phyloP scores from a whole-genome alignment of 169 alveolate genomes.

The Plasmodium yoelii region DNA sequence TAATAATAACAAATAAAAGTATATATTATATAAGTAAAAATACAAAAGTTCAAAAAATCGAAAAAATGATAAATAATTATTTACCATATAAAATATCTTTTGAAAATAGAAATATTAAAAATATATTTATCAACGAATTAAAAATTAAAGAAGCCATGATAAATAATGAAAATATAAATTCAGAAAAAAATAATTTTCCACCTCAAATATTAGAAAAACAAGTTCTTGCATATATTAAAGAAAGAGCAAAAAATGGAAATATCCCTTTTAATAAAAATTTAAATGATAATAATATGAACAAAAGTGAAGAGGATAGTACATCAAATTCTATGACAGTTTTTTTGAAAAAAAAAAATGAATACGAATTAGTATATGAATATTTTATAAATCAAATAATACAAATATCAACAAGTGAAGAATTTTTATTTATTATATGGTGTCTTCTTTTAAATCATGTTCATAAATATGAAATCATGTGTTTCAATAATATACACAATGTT shows the following conservation, averaged over 20 bases:
- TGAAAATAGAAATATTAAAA: constrained; percentile 49
- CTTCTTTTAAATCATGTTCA: constrained; percentile 49
- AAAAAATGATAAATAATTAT: constrained; percentile 66
- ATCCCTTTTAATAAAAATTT: neutral
- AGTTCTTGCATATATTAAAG: no score
- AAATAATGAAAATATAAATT: neutral
- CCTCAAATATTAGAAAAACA: no score
- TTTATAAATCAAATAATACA: constrained; percentile 42
- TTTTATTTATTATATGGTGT: constrained; percentile 57
- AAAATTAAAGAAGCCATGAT: constrained; percentile 1
- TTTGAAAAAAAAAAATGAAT: constrained; percentile 15
- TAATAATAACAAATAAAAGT: constrained; percentile 43
- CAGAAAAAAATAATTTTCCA: neutral
- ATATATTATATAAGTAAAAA: constrained; percentile 65
- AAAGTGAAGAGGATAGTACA: neutral
- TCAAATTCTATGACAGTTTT: neutral
- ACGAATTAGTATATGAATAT: constrained; percentile 36
- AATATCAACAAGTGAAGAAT: constrained; percentile 43
- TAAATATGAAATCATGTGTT: constrained; percentile 43
- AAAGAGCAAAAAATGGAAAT: no score
- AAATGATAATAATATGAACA: neutral
- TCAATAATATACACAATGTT: constrained; percentile 13
- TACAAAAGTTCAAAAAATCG: constrained; percentile 36
- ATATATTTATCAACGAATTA: constrained; percentile 5
- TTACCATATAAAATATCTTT: constrained; percentile 17